These are phyloP conservation scores for Pichia nakasei DNA, from an alignment of 805 yeast species.

Conservation along the genomic window DNA sequence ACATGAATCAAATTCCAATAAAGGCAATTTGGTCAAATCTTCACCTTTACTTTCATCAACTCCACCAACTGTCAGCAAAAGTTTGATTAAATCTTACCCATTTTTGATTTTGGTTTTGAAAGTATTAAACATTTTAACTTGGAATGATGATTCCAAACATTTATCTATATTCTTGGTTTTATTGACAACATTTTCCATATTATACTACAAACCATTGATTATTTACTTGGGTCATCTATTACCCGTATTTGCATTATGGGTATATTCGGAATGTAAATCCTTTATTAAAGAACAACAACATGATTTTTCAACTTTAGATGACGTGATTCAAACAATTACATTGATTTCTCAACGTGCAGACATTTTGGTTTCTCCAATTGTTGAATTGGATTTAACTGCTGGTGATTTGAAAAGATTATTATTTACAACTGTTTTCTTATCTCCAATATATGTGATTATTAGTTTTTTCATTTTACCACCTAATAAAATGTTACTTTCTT, in stretches of 20 bases:
- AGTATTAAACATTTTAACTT: slow-evolving; percentile 63
- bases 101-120: slow-evolving; percentile 68
- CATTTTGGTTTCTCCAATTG: slow-evolving; percentile 70
- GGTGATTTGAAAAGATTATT: slow-evolving; percentile 73
- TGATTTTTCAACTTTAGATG: slow-evolving; percentile 75
- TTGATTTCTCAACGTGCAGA: slow-evolving; percentile 70
- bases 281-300: slow-evolving; percentile 50
- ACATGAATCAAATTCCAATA: neutral
- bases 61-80: slow-evolving; percentile 84
- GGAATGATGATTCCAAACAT: slow-evolving; percentile 83
- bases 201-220: slow-evolving; percentile 72
- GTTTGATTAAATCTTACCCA: slow-evolving; percentile 77
- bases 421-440: slow-evolving; percentile 74
- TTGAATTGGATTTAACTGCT: slow-evolving; percentile 60
- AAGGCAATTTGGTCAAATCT: slow-evolving; percentile 33
- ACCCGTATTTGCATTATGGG: slow-evolving; percentile 50
- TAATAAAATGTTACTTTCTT: slow-evolving; percentile 47
- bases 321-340: slow-evolving; percentile 68
- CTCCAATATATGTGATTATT: slow-evolving; percentile 73
- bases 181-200: slow-evolving; percentile 45
- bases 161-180: slow-evolving; percentile 44
- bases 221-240: slow-evolving; percentile 78
- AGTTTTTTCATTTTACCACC: slow-evolving; percentile 67
- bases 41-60: slow-evolving; percentile 83
- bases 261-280: slow-evolving; percentile 51